Evolutionary conservation across 176 grass and related monocot species (phyloP), one percentile per base, ranked within the genome.

Genomic region (Pharus latifolius): DNA sequence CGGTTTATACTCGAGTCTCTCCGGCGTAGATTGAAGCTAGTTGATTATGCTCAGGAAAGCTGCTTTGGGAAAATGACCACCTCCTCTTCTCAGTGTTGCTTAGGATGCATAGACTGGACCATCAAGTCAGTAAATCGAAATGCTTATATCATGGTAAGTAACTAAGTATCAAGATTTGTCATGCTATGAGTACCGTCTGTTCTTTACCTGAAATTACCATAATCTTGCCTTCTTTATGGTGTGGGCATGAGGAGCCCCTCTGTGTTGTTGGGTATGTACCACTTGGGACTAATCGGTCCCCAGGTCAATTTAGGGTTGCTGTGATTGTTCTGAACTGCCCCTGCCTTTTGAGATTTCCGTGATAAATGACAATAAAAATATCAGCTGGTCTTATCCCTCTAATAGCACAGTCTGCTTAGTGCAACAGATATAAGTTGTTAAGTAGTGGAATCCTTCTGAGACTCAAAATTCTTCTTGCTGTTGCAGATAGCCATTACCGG

Each of bases 131-230:
- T 94, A 25, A 99, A 99, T 61, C 74, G 90, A 29, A 99, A 99
- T 62, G 95, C 90, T 56, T 99, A 99, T 75, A 99, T 99, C 80
- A 99, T 91, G 90, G 95, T 99, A 80, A 73, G 66, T 51, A 50
- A 27, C 28, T 99, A 80, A 73, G 66, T 51, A 50, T 32, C 28
- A 41, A 43, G 19, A 28, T 9, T 46, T 43, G 4, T 26, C 42
- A 5, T 26, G 10, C 4, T n/a, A n/a, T n/a, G n/a, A n/a, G 18
- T 59, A 25, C 0, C 5, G 11, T 47, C 52, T 49, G 10, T 19
- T 50, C 8, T 2, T 19, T 3, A 6, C 32, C 27, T 47, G 3
- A 49, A 67, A 30, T 11, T 5, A 26, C 10, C 9, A 20, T 61
- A 10, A 34, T 60, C 30, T 65, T 49, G 12, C 19, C 17, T 17